Evolutionary conservation across 2,329 filamentous ascomycete genomes (phyloP).

Genomic region (Trichoderma semiorbis): DNA sequence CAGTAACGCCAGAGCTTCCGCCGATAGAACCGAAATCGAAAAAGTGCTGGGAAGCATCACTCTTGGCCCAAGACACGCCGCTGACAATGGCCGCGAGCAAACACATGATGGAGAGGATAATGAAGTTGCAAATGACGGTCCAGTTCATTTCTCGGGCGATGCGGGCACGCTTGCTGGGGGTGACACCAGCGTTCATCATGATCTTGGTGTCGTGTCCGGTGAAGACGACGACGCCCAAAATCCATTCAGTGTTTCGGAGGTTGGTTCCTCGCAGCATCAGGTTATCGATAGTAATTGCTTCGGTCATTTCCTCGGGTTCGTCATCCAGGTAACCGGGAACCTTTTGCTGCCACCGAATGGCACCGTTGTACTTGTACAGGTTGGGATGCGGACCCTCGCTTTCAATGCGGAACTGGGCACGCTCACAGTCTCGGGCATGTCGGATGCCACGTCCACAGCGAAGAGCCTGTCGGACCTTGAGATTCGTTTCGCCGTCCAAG

Average conservation of each 20-base stretch:
- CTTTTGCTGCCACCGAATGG: conserved; percentile 79
- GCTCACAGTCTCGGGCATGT: conserved; percentile 90
- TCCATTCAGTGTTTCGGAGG: conserved; percentile 93
- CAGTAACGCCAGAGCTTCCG: conserved; percentile 69
- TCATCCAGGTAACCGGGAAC: conserved; percentile 60
- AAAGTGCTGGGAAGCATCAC: conserved; percentile 68
- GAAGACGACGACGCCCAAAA: conserved; percentile 86
- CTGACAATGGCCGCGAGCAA: conserved; percentile 80
- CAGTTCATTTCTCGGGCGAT: conserved; percentile 94
- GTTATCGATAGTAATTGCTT: conserved; percentile 94
- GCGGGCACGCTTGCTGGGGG: conserved; percentile 86
- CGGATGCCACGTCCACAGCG: conserved; percentile 78
- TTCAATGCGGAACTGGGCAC: conserved; percentile 80
- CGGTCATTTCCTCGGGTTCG: conserved; percentile 73
- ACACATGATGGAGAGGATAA: conserved; percentile 86
- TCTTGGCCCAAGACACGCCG: conserved; percentile 74
- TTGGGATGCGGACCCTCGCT: conserved; percentile 92
- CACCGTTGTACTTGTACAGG: conserved; percentile 90
- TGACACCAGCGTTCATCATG: conserved; percentile 97
- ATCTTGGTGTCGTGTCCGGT: conserved; percentile 97
- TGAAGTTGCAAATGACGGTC: conserved; percentile 96
- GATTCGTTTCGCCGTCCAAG: conserved; percentile 92
- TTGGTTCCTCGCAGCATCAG: conserved; percentile 89
- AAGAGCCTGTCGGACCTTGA: conserved; percentile 90
- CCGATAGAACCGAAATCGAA: conserved; percentile 88